Percentiles rank a stretch among this genome's conserved stretches.
Evolutionary conservation across 768 basidiomycete genomes (phyloP).

Genomic region (Strobilomyces echinocephalus): DNA sequence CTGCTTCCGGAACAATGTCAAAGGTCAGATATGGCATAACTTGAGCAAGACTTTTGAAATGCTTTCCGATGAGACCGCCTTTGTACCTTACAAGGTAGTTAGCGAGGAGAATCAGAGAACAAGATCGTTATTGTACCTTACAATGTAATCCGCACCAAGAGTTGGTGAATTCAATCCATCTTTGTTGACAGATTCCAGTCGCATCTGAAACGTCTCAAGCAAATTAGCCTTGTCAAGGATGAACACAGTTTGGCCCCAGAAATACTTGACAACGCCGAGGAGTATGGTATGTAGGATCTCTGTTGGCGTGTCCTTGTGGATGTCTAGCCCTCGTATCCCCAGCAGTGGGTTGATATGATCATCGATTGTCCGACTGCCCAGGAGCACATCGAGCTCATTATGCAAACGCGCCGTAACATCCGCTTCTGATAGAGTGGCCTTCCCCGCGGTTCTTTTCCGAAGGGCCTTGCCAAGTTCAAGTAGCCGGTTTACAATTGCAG

Average conservation of each 20-base stretch:
- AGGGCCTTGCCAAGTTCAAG: slow-evolving; percentile 27
- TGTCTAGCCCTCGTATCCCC: slow-evolving; percentile 20
- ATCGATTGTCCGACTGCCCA: slow-evolving; percentile 5
- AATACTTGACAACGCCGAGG: background rate
- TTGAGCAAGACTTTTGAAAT: background rate
- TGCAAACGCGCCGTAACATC: background rate
- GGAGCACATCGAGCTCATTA: background rate
- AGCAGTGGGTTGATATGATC: slow-evolving; percentile 14
- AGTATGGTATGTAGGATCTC: background rate
- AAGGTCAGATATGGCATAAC: slow-evolving; percentile 9
- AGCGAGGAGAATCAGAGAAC: no score
- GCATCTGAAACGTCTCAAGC: background rate
- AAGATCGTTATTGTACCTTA: background rate
- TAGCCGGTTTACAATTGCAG: slow-evolving; percentile 28
- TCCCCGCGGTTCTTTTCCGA: background rate
- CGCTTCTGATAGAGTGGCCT: background rate
- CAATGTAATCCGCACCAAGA: background rate
- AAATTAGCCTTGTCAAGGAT: background rate
- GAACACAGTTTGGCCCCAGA: background rate
- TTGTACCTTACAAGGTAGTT: background rate
- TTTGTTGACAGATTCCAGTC: background rate
- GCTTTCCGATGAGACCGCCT: background rate
- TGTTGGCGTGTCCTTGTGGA: slow-evolving; percentile 26
- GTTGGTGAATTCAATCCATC: background rate
- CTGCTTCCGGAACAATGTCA: slow-evolving; percentile 24